Conservation (phyloP, 768 basidiomycete genomes). For the Gymnopilus dilepis region DNA sequence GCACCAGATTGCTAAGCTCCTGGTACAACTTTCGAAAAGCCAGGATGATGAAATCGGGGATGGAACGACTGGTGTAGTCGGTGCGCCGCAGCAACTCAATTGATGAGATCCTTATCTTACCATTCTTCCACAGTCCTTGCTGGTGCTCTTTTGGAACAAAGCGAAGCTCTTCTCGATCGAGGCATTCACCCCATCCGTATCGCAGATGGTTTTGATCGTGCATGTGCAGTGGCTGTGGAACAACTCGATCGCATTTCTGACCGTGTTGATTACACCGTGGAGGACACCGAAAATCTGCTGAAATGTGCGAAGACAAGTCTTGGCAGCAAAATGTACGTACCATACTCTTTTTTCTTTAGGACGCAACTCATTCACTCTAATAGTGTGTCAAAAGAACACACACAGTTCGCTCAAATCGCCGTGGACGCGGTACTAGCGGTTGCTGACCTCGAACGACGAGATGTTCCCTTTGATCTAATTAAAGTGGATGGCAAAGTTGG, state of each 20-base stretch:
- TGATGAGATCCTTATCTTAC: slow-evolving; percentile 3
- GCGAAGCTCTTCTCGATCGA: slow-evolving; percentile 95
- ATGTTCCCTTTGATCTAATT: slow-evolving; percentile 97
- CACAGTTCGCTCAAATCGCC: slow-evolving; percentile 96
- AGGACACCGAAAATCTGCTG: slow-evolving; percentile 85
- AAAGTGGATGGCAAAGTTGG: slow-evolving; percentile 99
- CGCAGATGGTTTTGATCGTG: slow-evolving; percentile 97
- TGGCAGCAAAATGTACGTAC: slow-evolving; percentile 94
- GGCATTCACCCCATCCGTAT: slow-evolving; percentile 99
- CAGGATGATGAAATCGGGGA: slow-evolving; percentile 99
- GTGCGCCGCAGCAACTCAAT: slow-evolving; percentile 53
- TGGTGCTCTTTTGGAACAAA: slow-evolving; percentile 95
- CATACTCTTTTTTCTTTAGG: slow-evolving; percentile 2
- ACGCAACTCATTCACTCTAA: slow-evolving; percentile 9
- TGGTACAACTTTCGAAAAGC: slow-evolving; percentile 95
- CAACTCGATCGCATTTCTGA: slow-evolving; percentile 93
- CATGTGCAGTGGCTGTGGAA: slow-evolving; percentile 87
- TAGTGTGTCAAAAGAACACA: slow-evolving; percentile 96
- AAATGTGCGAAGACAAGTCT: slow-evolving; percentile 96
- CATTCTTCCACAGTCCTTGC: slow-evolving; percentile 73
- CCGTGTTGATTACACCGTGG: slow-evolving; percentile 81
- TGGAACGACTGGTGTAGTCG: slow-evolving; percentile 98
- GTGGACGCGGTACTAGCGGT: slow-evolving; percentile 96
- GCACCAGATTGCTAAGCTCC: slow-evolving; percentile 97
- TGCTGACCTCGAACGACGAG: slow-evolving; percentile 92